Base-by-base conservation (phyloP, 768 basidiomycete species). In the Hygrocybe punicea region DNA sequence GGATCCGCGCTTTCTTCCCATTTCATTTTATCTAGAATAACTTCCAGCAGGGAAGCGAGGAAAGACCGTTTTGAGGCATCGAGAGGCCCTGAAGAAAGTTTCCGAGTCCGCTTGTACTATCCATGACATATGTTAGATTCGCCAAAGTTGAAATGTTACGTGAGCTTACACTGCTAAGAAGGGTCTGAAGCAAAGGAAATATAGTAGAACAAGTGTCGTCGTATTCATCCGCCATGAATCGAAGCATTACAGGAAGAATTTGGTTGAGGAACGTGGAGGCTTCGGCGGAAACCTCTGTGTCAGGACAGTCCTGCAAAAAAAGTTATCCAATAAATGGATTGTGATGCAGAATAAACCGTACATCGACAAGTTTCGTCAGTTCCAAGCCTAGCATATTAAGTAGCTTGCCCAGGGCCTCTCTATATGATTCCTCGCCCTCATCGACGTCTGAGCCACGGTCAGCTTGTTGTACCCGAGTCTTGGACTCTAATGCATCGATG, bases 171-270 rank as follows among this genome's bases (percentile, higher is more conserved):
- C 80, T 81, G 29, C 80, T 76, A 37, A 99, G 81, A 55, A 97
- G 75, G 19, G 82, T 80, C 59, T 86, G 84, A 13, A 97, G 75
- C 55, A 97, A 75, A 3, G 91, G 85, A 65, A 94, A 91, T 39
- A 98, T 80, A 6, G 94, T 88, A 19, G 84, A 84, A 60, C 87
- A 86, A 6, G 92, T 94, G 64, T 96, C 94, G 59, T 95, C 91
- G 61, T 91, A 91, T 24, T 87, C 80, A 66, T 98, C 97, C 8
- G 87, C 87, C 75, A 98, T 78, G 76, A 98, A 94, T 14, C 84
- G 86, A 10, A 99, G 78, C 76, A 93, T 81, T 35, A 93, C 78
- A 1, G 94, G 92, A 16, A 94, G 79, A 42, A 87, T 73, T 63
- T 89, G 84, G 35, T 78, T 74, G 52, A 93, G 76, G 65, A 90